A percentile compares a stretch with the other conserved stretches of the same genome.
These are phyloP conservation scores for Balansia obtecta DNA, from an alignment of 2,329 filamentous ascomycete species.

Conservation along the genomic window DNA sequence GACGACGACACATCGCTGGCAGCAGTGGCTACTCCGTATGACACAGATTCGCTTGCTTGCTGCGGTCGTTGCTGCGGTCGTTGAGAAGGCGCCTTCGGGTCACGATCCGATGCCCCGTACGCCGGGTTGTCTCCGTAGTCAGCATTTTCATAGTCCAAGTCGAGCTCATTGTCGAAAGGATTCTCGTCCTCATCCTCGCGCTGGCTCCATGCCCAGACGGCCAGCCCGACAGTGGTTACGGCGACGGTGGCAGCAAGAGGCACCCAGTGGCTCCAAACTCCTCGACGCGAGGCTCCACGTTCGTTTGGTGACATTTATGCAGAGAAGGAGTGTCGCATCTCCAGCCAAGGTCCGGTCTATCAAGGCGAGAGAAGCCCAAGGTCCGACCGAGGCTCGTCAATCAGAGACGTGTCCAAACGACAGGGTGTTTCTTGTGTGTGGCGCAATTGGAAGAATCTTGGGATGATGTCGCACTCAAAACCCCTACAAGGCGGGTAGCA, in stretches of 20 bases:
- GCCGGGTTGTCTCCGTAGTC: slow-evolving; percentile 42
- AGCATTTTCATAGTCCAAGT: slow-evolving; percentile 32
- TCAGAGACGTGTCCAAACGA: neutral
- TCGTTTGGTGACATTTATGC: slow-evolving; percentile 46
- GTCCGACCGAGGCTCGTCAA: neutral
- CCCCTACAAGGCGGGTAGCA: neutral
- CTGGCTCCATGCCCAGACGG: slow-evolving; percentile 91
- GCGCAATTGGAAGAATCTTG: neutral
- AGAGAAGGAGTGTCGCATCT: slow-evolving; percentile 21
- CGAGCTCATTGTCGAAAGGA: slow-evolving; percentile 38
- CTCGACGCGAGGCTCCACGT: slow-evolving; percentile 42
- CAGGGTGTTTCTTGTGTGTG: neutral
- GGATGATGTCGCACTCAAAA: neutral
- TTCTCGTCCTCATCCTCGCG: slow-evolving; percentile 65
- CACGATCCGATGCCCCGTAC: slow-evolving; percentile 30
- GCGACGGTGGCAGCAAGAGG: slow-evolving; percentile 79
- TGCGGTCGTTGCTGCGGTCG: slow-evolving; percentile 19
- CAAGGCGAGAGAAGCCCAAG: slow-evolving; percentile 2
- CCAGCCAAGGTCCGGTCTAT: slow-evolving; percentile 10
- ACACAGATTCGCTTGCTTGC: slow-evolving; percentile 22
- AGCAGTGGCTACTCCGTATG: slow-evolving; percentile 24
- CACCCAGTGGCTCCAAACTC: slow-evolving; percentile 73
- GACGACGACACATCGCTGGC: slow-evolving; percentile 21
- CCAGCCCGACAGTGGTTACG: slow-evolving; percentile 73
- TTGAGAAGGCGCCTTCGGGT: slow-evolving; percentile 18